Percentiles rank a stretch among this genome's conserved stretches.
Evolutionary conservation across 169 alveolate species (phyloP).

Genomic region (Plasmodium reichenowi): DNA sequence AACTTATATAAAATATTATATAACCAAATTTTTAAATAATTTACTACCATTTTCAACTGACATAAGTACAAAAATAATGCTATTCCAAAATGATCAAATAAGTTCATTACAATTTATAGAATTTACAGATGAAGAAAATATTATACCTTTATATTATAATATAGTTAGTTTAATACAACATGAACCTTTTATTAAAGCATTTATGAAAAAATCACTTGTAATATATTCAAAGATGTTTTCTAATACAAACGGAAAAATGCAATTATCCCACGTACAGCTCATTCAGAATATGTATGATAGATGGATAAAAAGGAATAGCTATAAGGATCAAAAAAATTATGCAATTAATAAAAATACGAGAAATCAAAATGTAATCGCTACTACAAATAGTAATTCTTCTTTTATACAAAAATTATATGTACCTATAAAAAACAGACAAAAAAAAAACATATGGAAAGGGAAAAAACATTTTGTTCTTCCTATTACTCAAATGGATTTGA

Average conservation of each 20-base stretch:
- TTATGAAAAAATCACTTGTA: conserved; percentile 6
- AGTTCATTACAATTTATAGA: conserved; percentile 37
- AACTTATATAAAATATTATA: conserved; percentile 40
- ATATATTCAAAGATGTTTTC: conserved; percentile 28
- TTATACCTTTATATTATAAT: conserved; percentile 18
- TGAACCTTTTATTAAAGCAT: conserved; percentile 36
- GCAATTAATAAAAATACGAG: too few relatives aligned
- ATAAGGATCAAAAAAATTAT: not conserved
- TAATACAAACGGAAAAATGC: not conserved
- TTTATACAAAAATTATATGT: too few relatives aligned
- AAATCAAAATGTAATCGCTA: too few relatives aligned
- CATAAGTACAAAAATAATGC: conserved; percentile 10
- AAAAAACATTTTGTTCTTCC: too few relatives aligned
- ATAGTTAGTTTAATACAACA: conserved; percentile 44
- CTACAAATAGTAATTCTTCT: too few relatives aligned
- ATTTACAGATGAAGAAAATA: conserved; percentile 48
- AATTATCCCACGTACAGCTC: conserved; percentile 2
- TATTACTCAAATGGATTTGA: too few relatives aligned
- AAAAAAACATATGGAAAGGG: too few relatives aligned
- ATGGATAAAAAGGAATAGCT: not conserved
- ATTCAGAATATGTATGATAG: conserved; percentile 29
- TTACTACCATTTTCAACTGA: conserved; percentile 44
- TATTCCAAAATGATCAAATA: conserved; percentile 35
- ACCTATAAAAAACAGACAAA: too few relatives aligned
- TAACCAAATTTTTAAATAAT: conserved; percentile 47